Base-by-base conservation (phyloP, 257 asterid species). In the Coffea eugenioides region DNA sequence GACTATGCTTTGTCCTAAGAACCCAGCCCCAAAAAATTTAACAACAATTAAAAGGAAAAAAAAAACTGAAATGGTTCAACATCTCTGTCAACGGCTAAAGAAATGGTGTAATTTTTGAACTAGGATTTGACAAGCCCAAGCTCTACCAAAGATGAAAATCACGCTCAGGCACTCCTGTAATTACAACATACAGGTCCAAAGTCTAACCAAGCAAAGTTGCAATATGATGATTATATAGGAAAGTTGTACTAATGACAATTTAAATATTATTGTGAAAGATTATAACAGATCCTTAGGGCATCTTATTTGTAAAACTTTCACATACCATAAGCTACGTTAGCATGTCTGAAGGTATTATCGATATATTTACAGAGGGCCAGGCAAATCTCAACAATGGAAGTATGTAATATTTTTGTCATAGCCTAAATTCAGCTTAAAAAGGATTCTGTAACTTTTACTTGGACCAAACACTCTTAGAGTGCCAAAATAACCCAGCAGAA, bases 401-500 rank as follows among this genome's bases (percentile, higher is more conserved):
- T 39, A 39, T 39, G 43, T 4, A 21, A 3, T 70, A 70, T 7
- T 39, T 75, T 20, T 8, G 59, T 39, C 31, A 27, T 27, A 54
- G 49, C 21, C 46, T 15, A 75, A 61, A 75, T 18, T 51, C 56
- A 8, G 57, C 48, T 41, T 16, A 10, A 61, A 41, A 75, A 73
- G 13, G 52, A 56, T 34, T 54, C 13, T 8, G n/a, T 4, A 31
- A 54, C 65, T 73, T n/a, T 12, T 39, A 31, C 65, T 73, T 41
- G 70, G 27, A 23, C 62, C n/a, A 46, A n/a, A 54, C 8, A 23
- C 34, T 43, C 34, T 25, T 25, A 75, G 48, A 41, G 64, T 73
- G 54, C 16, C 46, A 77, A 23, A 51, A 45, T 39, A 49, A n/a
- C 52, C 78, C 56, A 61, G 61, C 54, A 71, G 51, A 78, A 21